A percentile compares a stretch with the other conserved stretches of the same genome.
phyloP scores from a whole-genome alignment of 345 rosid species.

The Gossypium mustelinum region DNA sequence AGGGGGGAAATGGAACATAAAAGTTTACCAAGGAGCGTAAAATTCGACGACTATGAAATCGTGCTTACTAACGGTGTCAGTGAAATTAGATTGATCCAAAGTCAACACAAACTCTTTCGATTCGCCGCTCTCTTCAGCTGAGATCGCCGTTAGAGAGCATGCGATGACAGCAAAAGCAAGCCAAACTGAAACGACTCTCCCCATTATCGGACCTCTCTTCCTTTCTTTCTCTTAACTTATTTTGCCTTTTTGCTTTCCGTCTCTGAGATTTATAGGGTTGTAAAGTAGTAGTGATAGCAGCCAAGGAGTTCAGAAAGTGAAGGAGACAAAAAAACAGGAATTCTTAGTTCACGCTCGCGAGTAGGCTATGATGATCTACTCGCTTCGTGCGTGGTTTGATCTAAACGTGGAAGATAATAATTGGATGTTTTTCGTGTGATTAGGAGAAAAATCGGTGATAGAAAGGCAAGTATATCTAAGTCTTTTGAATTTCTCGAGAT shows the following conservation, averaged over 20 bases:
- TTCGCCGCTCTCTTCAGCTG: constrained; percentile 40
- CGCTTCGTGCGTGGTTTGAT: constrained; percentile 23
- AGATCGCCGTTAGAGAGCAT: constrained; percentile 24
- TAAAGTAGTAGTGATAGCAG: not conserved
- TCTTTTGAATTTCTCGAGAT: not conserved
- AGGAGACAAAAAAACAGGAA: not conserved
- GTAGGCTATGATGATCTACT: not conserved
- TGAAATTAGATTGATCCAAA: constrained; percentile 79
- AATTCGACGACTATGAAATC: constrained; percentile 91
- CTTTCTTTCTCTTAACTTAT: not conserved
- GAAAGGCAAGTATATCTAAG: not conserved
- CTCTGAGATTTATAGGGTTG: constrained; percentile 15
- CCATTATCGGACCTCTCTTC: constrained; percentile 31
- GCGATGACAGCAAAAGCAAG: constrained; percentile 31
- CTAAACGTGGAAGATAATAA: constrained; percentile 13
- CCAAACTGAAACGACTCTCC: constrained; percentile 31
- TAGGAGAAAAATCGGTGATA: not conserved
- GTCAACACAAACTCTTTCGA: constrained; percentile 80
- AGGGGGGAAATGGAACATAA: not conserved
- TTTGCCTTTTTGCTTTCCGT: not conserved
- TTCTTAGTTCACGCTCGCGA: not conserved
- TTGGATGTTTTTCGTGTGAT: not conserved
- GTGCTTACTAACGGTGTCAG: constrained; percentile 66
- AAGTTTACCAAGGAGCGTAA: constrained; percentile 86
- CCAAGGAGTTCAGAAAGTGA: not conserved